phyloP scores from a whole-genome alignment of 2,329 filamentous ascomycete genomes.

The Drechslerella stenobrocha region DNA sequence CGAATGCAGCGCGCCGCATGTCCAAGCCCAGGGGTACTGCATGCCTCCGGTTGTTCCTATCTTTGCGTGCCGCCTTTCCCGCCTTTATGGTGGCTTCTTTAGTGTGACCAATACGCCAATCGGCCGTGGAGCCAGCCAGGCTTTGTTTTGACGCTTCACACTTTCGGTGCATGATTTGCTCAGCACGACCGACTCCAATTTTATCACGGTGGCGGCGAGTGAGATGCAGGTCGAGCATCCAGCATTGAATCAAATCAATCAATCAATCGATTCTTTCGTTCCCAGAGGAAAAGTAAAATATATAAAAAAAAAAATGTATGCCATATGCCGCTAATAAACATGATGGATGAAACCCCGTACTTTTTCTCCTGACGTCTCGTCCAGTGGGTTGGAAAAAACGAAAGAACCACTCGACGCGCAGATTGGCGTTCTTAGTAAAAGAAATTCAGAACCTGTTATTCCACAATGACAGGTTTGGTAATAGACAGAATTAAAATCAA shows the following conservation, averaged over 20 bases:
- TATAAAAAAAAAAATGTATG: constrained; percentile 6
- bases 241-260: neutral
- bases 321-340: constrained; percentile 9
- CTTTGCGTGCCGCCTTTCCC: too few species aligned
- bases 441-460: neutral
- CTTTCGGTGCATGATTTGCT: too few species aligned
- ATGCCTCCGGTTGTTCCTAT: too few species aligned
- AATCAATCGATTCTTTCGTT: neutral
- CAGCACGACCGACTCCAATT: too few species aligned
- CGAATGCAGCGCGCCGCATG: too few species aligned
- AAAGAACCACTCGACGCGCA: constrained; percentile 1
- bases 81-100: too few species aligned
- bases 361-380: neutral
- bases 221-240: neutral
- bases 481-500: neutral
- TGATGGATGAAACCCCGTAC: neutral
- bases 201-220: neutral
- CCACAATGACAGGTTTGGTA: constrained; percentile 22
- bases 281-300: neutral
- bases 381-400: constrained; percentile 1
- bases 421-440: constrained; percentile 1
- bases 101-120: too few species aligned
- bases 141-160: too few species aligned
- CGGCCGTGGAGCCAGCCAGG: too few species aligned
- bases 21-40: too few species aligned